A percentile compares a stretch with the other conserved stretches of the same genome.
Evolutionary conservation across 768 basidiomycete species (phyloP).

Genomic region (Pholiota microspora): DNA sequence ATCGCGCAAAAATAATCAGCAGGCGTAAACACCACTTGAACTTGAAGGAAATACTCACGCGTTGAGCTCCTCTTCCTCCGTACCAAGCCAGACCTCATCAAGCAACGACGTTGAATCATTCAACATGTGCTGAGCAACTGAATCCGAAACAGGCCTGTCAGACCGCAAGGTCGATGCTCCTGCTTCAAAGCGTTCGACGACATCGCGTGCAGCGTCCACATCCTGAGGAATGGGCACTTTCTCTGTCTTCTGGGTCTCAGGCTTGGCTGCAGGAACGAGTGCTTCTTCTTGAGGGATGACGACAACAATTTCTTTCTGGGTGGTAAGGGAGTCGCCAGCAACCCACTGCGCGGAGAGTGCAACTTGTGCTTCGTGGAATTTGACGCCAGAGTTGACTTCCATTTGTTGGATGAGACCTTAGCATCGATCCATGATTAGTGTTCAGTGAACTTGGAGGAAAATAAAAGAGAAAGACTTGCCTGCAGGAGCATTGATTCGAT

Average conservation of each 20-base stretch:
- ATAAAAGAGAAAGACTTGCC: slow-evolving; percentile 29
- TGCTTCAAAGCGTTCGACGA: slow-evolving; percentile 68
- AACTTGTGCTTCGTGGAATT: slow-evolving; percentile 83
- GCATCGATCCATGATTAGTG: slow-evolving; percentile 3
- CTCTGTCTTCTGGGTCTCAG: slow-evolving; percentile 41
- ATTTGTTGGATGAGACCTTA: slow-evolving; percentile 58
- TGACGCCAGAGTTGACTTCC: slow-evolving; percentile 73
- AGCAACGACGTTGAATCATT: slow-evolving; percentile 54
- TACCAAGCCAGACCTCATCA: slow-evolving; percentile 87
- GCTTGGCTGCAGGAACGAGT: slow-evolving; percentile 52
- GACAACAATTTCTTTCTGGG: slow-evolving; percentile 55
- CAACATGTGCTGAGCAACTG: slow-evolving; percentile 79
- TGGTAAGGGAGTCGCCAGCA: slow-evolving; percentile 40
- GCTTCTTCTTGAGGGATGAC: slow-evolving; percentile 54
- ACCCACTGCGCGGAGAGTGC: slow-evolving; percentile 81
- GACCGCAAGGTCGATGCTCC: slow-evolving; percentile 55
- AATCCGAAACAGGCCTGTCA: slow-evolving; percentile 68
- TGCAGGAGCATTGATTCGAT: slow-evolving; percentile 80
- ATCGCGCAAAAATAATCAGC: no score
- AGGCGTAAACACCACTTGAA: no score
- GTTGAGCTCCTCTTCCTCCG: slow-evolving; percentile 76
- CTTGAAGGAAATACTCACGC: slow-evolving; percentile 51
- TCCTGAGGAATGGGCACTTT: slow-evolving; percentile 66
- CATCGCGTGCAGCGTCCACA: slow-evolving; percentile 64
- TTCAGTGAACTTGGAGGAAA: not conserved